Percentiles rank a stretch among this genome's conserved stretches.
Evolutionary conservation across 2,329 filamentous ascomycete genomes (phyloP).

Genomic region (Trichoderma gracile): DNA sequence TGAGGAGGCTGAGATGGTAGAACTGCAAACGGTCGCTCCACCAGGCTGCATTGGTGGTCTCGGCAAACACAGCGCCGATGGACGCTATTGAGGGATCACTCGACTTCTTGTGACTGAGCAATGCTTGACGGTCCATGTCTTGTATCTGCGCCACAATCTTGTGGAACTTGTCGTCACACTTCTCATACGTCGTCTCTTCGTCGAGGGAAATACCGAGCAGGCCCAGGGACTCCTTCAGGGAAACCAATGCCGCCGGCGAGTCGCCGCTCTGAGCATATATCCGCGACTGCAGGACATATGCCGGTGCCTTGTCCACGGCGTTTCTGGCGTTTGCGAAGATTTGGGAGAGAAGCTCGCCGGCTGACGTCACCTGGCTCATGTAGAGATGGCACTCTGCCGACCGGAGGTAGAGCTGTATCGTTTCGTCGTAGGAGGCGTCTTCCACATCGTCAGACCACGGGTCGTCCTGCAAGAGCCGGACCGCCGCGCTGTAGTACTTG

Average conservation of each 20-base stretch:
- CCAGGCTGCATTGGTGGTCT: slow-evolving; percentile 69
- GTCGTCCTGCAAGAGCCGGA: slow-evolving; percentile 74
- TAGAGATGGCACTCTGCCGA: slow-evolving; percentile 82
- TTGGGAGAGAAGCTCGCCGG: slow-evolving; percentile 65
- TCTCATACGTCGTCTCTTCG: slow-evolving; percentile 67
- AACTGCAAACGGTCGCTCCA: slow-evolving; percentile 73
- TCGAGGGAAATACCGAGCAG: slow-evolving; percentile 69
- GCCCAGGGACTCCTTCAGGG: slow-evolving; percentile 68
- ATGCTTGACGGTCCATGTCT: slow-evolving; percentile 52
- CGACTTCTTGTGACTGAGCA: slow-evolving; percentile 47
- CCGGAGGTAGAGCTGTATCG: slow-evolving; percentile 73
- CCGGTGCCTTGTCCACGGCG: slow-evolving; percentile 77
- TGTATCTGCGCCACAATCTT: slow-evolving; percentile 61
- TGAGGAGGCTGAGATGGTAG: slow-evolving; percentile 67
- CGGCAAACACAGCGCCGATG: slow-evolving; percentile 68
- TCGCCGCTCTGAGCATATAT: slow-evolving; percentile 76
- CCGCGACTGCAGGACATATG: slow-evolving; percentile 79
- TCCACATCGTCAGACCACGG: slow-evolving; percentile 70
- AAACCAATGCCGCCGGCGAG: slow-evolving; percentile 65
- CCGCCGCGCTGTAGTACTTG: slow-evolving; percentile 76
- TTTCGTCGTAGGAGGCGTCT: slow-evolving; percentile 85
- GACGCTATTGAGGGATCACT: slow-evolving; percentile 59
- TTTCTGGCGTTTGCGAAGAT: slow-evolving; percentile 71
- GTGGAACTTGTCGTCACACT: slow-evolving; percentile 75
- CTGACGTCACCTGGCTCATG: slow-evolving; percentile 69